Evolutionary conservation across 2,329 filamentous ascomycete species (phyloP).

Genomic region (Exutisphaerella laricina): DNA sequence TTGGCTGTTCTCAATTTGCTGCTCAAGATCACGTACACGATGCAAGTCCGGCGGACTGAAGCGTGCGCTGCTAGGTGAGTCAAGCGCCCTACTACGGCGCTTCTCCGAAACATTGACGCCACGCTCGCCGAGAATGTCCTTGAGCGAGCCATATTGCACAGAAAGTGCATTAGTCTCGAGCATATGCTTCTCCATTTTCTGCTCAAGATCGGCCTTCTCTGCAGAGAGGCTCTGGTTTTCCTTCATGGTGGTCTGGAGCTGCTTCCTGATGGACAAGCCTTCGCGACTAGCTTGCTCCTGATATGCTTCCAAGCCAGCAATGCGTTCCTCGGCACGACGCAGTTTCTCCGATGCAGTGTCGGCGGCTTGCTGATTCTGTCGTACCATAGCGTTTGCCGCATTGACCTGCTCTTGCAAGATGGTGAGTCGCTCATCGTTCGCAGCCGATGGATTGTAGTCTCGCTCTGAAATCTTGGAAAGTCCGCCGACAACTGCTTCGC

Average conservation of each 20-base stretch:
- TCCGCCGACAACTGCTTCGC: constrained; percentile 73
- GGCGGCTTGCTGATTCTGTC: constrained; percentile 83
- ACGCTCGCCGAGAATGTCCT: constrained; percentile 84
- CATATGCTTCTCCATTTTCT: constrained; percentile 77
- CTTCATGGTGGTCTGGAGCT: constrained; percentile 76
- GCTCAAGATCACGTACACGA: constrained; percentile 78
- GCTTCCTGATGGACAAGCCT: constrained; percentile 79
- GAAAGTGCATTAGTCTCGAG: constrained; percentile 90
- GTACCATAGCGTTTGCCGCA: constrained; percentile 70
- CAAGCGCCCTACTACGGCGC: constrained; percentile 64
- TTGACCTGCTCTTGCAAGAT: constrained; percentile 76
- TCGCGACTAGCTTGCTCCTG: constrained; percentile 96
- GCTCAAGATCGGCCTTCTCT: constrained; percentile 73
- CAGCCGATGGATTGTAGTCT: constrained; percentile 46
- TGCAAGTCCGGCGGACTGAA: constrained; percentile 73
- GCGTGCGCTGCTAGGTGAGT: constrained; percentile 56
- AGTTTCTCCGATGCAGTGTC: constrained; percentile 83
- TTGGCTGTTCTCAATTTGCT: constrained; percentile 71
- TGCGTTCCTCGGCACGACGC: constrained; percentile 88
- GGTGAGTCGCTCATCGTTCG: constrained; percentile 59
- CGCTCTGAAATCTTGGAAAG: constrained; percentile 65
- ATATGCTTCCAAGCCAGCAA: constrained; percentile 92
- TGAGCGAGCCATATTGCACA: constrained; percentile 87
- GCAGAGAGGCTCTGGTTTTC: constrained; percentile 78
- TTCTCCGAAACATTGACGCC: constrained; percentile 73